Evolutionary conservation across 352 stramenopile genomes (phyloP), one percentile per base, ranked within the genome.

Genomic region (Phytopythium vexans): DNA sequence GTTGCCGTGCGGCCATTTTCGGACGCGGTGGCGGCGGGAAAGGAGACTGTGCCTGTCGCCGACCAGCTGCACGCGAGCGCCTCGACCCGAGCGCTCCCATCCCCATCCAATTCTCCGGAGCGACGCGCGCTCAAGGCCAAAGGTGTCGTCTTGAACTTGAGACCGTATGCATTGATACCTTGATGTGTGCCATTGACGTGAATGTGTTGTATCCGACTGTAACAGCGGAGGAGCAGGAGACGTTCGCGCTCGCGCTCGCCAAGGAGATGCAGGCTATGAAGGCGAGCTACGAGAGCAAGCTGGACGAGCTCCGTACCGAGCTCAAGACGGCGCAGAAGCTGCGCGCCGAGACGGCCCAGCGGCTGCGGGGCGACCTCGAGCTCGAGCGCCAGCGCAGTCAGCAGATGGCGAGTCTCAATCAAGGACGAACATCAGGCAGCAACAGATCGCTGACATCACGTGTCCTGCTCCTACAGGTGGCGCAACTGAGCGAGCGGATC

Each of bases 211-310:
- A 35, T 50, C 45, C 46, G 41, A 43, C 40, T 11, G n/a, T 39
- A 56, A 12, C 54, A 85, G 72, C 56, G 9, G 78, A 89, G 49
- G 78, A 89, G 21, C 75, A 84, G 14, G 80, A 92, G 46, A 89
- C 72, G 27, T 94, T 94, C 40, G 82, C 76, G 5, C 52, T 87
- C 9, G 78, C 82, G 33, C 58, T 90, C 15, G 68, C 71, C 21
- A 82, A 80, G 41, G 82, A 88, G 49, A 90, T 91, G 70, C 59
- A 72, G 1, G 62, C 57, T 27, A 91, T 86, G 72, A 87, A 86
- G 46, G 62, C 75, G 9, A 71, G 75, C 35, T 92, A 88, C 53
- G 79, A 90, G 54, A 44, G 12, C 14, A 69, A 93, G 48, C 47
- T 95, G 9, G 68, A 85, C n/a, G 66, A 83, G 8, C 62, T 95